These are phyloP conservation scores for Cladophialophora bantiana DNA, from an alignment of 2,329 filamentous ascomycete species.

Conservation along the genomic window DNA sequence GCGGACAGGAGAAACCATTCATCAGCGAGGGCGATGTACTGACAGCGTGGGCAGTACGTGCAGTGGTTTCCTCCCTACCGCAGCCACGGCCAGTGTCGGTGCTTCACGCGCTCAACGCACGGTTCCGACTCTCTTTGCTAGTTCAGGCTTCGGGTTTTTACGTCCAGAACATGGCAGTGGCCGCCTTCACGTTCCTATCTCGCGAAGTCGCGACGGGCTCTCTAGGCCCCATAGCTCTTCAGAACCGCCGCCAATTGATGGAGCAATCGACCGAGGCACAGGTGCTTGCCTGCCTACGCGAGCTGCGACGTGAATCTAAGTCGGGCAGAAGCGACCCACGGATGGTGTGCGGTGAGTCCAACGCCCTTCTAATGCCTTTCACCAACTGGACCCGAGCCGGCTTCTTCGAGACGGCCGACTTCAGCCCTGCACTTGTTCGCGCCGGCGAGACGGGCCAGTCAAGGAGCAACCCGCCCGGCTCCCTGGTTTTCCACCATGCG, in stretches of 20 bases:
- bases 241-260: constrained; percentile 8
- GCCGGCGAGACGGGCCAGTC: constrained; percentile 3
- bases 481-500: constrained; percentile 2
- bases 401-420: constrained; percentile 7
- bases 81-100: constrained; percentile 7
- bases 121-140: constrained; percentile 7
- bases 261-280: constrained; percentile 6
- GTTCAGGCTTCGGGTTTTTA: neutral
- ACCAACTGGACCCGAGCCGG: constrained; percentile 13
- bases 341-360: constrained; percentile 2
- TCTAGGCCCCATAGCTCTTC: neutral
- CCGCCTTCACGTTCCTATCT: neutral
- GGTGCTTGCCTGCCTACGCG: constrained; percentile 4
- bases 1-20: neutral
- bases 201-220: constrained; percentile 1
- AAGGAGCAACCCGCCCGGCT: constrained; percentile 3
- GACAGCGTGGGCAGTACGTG: neutral
- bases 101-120: constrained; percentile 11
- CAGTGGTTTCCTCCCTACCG: neutral
- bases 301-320: neutral
- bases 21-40: constrained; percentile 12
- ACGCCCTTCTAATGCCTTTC: constrained; percentile 6
- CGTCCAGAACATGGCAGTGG: constrained; percentile 8
- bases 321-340: neutral
- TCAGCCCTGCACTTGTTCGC: constrained; percentile 4